Evolutionary conservation across 306 rosid species (phyloP), one percentile per base, ranked within the genome.

Genomic region (Rosa lucieae): DNA sequence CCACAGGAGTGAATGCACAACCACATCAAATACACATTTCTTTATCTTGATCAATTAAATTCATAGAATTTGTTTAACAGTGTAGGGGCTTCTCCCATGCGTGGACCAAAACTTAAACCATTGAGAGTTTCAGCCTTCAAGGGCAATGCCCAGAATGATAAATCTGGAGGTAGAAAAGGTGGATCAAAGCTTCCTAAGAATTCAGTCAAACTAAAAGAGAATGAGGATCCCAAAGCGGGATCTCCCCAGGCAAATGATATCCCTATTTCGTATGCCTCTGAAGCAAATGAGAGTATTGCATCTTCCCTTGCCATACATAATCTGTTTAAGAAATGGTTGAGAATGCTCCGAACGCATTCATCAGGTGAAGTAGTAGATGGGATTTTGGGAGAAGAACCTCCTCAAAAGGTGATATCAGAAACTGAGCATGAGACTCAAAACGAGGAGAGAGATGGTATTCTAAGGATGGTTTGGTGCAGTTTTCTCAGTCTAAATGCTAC

Each of bases 101-200:
- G 81, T 74, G 90, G 86, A 74, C 80, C 92, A 87, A 86, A 83
- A 74, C 76, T 78, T 68, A 88, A 83, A 81, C 85, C 86, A 73
- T 82, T 89, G 69, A 91, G 81, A 79, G 82, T 92, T 79, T 86
- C 91, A 43, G 90, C 92, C 86, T 94, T 94, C 82, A 94, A 94
- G 85, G 90, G 98, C 75, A 83, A 62, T 77, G 92, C 91, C 23
- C 89, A 82, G 77, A 84, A 89, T 83, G 87, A 82, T 76, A 89
- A 80, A 76, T 79, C 92, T n/a, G 88, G 81, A 70, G 83, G 84
- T 68, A 84, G 88, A 81, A 85, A 86, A 69, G 85, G 83, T 77
- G 92, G 90, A 65, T 72, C 92, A 76, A 89, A 89, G 85, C 78
- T 85, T 77, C 80, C 87, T 78, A 89, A 87, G 84, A 86, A 86